Conservation (phyloP, 106 monocot genomes). For the Acorus calamus region DNA sequence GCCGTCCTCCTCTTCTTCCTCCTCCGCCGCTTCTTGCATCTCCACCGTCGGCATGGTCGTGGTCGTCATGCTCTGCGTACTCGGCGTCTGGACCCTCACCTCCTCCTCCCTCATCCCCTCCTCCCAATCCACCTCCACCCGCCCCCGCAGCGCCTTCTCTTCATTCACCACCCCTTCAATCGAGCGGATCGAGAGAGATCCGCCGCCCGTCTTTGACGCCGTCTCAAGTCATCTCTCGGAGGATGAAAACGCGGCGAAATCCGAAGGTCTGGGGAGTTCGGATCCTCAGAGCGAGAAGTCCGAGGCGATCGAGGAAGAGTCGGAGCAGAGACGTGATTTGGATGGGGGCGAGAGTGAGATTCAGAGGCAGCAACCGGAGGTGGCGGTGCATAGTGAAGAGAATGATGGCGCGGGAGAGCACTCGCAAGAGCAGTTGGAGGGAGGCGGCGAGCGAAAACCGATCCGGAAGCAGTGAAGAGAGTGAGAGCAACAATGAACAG, state of each 20-base stretch:
- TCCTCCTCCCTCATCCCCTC: conserved; percentile 32
- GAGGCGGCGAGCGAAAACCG: too few relatives aligned
- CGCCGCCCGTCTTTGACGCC: neutral
- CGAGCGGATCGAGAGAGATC: neutral
- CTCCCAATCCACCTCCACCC: neutral
- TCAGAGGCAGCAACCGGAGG: neutral
- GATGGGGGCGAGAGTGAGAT: neutral
- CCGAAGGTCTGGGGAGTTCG: too few relatives aligned
- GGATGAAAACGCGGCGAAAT: neutral
- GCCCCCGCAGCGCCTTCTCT: neutral
- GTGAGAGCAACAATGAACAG: too few relatives aligned
- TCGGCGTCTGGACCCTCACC: conserved; percentile 42
- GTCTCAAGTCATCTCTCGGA: neutral
- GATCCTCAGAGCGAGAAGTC: neutral
- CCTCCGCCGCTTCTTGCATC: conserved; percentile 13
- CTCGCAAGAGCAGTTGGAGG: too few relatives aligned
- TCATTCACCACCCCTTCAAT: neutral
- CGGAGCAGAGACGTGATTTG: neutral
- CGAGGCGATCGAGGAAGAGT: neutral
- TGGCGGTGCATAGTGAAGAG: neutral
- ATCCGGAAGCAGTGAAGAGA: too few relatives aligned
- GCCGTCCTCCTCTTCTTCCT: conserved; percentile 5
- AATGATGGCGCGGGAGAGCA: neutral
- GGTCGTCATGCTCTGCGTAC: conserved; percentile 35
- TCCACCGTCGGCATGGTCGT: conserved; percentile 34